These are phyloP conservation scores for Crithidia mellificae DNA, from an alignment of 208 protist species.

Conservation along the genomic window DNA sequence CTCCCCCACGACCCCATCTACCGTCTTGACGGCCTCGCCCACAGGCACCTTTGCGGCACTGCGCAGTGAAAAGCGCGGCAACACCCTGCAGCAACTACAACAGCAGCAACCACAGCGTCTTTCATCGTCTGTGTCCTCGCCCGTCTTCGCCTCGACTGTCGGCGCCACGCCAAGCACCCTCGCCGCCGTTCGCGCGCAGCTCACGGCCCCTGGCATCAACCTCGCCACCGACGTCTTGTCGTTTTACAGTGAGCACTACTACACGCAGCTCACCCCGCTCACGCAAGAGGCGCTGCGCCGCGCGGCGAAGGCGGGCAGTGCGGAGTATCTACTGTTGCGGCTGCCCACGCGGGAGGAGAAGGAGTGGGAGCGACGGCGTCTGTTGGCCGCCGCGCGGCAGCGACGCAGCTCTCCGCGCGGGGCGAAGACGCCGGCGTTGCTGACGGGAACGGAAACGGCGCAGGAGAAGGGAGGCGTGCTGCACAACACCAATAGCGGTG, in stretches of 20 bases:
- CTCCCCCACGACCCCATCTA: not conserved
- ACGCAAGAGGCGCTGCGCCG: constrained; percentile 21
- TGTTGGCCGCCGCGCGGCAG: not conserved
- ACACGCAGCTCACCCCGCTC: constrained; percentile 12
- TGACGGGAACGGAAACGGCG: not conserved
- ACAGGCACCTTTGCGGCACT: not conserved
- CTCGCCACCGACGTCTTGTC: constrained; percentile 11
- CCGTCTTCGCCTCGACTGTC: not conserved
- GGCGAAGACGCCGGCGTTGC: not conserved
- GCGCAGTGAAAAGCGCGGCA: not conserved
- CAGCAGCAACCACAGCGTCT: not conserved
- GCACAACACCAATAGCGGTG: no score
- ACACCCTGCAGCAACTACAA: not conserved
- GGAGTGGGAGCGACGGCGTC: constrained; percentile 13
- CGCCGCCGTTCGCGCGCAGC: constrained; percentile 1
- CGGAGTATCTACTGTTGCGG: constrained; percentile 17
- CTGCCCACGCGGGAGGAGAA: constrained; percentile 19
- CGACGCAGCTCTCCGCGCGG: not conserved
- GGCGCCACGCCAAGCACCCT: not conserved
- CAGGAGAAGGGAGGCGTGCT: no score
- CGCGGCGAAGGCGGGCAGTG: constrained; percentile 18
- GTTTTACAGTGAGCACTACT: constrained; percentile 16
- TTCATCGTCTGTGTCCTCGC: not conserved
- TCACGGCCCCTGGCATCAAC: constrained; percentile 6
- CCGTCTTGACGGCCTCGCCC: not conserved